Evolutionary conservation across 2,329 filamentous ascomycete genomes (phyloP), one percentile per base, ranked within the genome.

Genomic region (Myriosclerotinia duriaeana): DNA sequence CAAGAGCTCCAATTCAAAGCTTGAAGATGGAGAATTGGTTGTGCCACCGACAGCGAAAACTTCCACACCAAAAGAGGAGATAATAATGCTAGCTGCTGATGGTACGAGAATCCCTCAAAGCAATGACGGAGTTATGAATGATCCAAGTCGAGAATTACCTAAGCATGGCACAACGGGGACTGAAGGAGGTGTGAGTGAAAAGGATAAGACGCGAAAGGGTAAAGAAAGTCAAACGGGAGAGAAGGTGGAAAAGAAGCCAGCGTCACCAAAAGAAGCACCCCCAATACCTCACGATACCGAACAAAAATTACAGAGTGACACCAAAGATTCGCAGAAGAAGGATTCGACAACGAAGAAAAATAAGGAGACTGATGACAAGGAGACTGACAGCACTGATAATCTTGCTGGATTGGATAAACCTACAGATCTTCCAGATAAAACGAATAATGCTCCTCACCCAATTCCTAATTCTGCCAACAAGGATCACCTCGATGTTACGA

Each of bases 111-210:
- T 89, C 30, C 86, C 86, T 38, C 81, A 87, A 70, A 81, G 80
- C 68, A 88, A 89, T 72, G 87, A 96, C 76, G 92, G 93, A 52
- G 92, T 97, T 67, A 97, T 97, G 94, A 91, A 96, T 75, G 93
- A 97, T 77, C 91, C 89, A 70, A 85, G 90, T 76, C 84, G 92
- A 71, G 80, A 84, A 48, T 84, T 86, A 52, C 92, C 93, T 5
- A 93, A 93, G 76, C 85, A 93, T 76, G 94, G 93, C 56, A 96
- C 92, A 2, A 91, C 90, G 5, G 94, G 94, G 50, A 96, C 91
- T 1, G 91, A 93, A 75, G 93, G 93, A 15, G 93, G 94, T 63
- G 91, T 98, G 44, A 92, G 89, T 36, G 90, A 93, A 76, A 97
- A 96, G 78, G 87, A 88, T 72, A 95, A 92, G 80, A 88, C 87